Conservation (phyloP, 768 basidiomycete species). For the Lentinula raphanica region DNA sequence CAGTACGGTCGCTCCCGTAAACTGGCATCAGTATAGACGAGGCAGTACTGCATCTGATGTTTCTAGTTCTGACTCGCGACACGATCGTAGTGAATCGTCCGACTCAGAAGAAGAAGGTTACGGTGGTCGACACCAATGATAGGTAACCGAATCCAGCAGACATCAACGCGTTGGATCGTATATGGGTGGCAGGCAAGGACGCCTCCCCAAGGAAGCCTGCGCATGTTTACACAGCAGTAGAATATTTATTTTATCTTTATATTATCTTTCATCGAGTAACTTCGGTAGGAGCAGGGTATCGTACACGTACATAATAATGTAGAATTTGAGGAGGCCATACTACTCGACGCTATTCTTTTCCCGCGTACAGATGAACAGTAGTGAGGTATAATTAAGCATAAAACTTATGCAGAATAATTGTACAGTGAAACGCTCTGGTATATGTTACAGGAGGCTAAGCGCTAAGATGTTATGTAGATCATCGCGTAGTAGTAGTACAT, state of each 20-base stretch:
- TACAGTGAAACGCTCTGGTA: neutral
- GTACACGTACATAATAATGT: no score
- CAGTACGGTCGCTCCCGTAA: conserved; percentile 2
- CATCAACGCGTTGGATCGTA: neutral
- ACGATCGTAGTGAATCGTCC: conserved; percentile 35
- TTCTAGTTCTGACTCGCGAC: conserved; percentile 35
- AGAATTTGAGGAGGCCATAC: no score
- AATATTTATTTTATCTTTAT: neutral
- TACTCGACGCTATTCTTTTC: no score
- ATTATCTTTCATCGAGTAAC: no score
- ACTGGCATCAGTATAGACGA: conserved; percentile 27
- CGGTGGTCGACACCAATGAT: conserved; percentile 23
- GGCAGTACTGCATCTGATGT: conserved; percentile 32
- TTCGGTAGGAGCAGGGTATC: no score
- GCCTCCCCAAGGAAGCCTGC: no score
- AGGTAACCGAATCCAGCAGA: conserved; percentile 7
- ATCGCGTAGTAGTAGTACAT: neutral
- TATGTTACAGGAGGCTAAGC: no score
- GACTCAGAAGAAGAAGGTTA: conserved; percentile 24
- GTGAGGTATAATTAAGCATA: neutral
- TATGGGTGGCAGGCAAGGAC: no score
- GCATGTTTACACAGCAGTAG: neutral
- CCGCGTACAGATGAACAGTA: no score
- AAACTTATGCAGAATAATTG: conserved; percentile 7
- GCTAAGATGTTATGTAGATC: no score